These are phyloP conservation scores for Aspergillus conjunctus DNA, from an alignment of 495 filamentous ascomycete genomes.

Conservation along the genomic window DNA sequence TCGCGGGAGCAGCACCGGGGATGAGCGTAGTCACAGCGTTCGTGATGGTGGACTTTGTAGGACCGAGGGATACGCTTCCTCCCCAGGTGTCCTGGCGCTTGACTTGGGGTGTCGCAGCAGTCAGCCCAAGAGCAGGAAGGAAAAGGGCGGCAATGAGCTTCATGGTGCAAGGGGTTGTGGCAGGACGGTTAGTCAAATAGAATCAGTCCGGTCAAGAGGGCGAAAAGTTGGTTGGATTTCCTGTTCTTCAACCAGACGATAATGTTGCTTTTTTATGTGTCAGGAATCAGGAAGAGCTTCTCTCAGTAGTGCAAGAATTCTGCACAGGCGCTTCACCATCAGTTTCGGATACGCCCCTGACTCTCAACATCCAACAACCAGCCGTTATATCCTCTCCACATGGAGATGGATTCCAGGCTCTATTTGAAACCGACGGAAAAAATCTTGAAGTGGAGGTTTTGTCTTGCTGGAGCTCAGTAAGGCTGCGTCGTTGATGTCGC, in stretches of 20 bases:
- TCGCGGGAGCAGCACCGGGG: constrained; percentile 38
- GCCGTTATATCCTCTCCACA: not conserved
- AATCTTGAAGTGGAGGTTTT: not conserved
- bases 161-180: not conserved
- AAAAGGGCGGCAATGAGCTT: not conserved
- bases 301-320: not conserved
- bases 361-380: not conserved
- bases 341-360: not conserved
- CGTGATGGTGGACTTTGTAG: constrained; percentile 41
- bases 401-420: not conserved
- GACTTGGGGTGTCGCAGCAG: not conserved
- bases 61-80: constrained; percentile 43
- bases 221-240: too few relatives aligned
- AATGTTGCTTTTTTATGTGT: not conserved
- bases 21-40: constrained; percentile 46
- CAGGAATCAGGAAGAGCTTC: not conserved
- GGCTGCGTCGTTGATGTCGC: too few relatives aligned
- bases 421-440: not conserved
- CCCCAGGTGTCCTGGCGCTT: constrained; percentile 40
- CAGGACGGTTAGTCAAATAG: too few relatives aligned
- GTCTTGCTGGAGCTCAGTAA: too few relatives aligned
- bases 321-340: not conserved
- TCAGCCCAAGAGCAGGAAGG: not conserved
- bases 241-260: too few relatives aligned
- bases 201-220: too few relatives aligned